Percentiles rank a stretch among this genome's conserved stretches.
phyloP scores from a whole-genome alignment of 148 eudicot species.

The Chenopodium album region DNA sequence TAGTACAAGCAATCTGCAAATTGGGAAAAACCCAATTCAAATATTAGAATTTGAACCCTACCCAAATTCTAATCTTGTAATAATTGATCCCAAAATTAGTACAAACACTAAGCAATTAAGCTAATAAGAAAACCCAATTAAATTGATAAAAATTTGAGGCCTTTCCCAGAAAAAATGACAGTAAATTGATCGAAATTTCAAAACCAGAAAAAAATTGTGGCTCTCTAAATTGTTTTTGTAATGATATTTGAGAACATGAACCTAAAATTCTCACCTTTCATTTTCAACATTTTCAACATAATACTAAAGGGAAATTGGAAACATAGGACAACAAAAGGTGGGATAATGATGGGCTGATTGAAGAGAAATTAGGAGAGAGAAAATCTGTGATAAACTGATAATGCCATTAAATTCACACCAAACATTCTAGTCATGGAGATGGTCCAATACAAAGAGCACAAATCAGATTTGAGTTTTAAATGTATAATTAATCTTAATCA shows the following conservation, averaged over 20 bases:
- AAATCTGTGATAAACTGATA: conserved; percentile 2
- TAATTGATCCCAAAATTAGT: not conserved
- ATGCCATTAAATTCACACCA: conserved; percentile 27
- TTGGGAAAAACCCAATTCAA: conserved; percentile 13
- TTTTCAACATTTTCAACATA: conserved; percentile 9
- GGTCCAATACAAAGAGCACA: conserved; percentile 18
- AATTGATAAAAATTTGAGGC: not conserved
- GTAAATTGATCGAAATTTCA: not conserved
- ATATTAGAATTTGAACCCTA: not conserved
- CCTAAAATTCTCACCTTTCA: not conserved
- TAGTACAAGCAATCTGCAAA: not conserved
- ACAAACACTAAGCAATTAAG: not conserved
- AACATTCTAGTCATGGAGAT: conserved; percentile 18
- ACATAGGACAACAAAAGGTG: conserved; percentile 13
- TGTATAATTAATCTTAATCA: not conserved
- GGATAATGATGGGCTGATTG: conserved; percentile 1
- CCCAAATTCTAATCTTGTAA: not conserved
- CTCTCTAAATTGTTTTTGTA: not conserved
- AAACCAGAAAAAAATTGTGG: not conserved
- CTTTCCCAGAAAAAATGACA: not conserved
- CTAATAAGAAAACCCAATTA: conserved; percentile 14
- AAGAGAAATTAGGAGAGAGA: conserved; percentile 12
- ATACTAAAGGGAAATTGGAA: not conserved
- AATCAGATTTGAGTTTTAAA: not conserved
- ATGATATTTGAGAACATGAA: not conserved